Percentiles rank a stretch among this genome's conserved stretches.
These are phyloP conservation scores for Fraxinus latifolia DNA, from an alignment of 305 asterid species.

Conservation along the genomic window DNA sequence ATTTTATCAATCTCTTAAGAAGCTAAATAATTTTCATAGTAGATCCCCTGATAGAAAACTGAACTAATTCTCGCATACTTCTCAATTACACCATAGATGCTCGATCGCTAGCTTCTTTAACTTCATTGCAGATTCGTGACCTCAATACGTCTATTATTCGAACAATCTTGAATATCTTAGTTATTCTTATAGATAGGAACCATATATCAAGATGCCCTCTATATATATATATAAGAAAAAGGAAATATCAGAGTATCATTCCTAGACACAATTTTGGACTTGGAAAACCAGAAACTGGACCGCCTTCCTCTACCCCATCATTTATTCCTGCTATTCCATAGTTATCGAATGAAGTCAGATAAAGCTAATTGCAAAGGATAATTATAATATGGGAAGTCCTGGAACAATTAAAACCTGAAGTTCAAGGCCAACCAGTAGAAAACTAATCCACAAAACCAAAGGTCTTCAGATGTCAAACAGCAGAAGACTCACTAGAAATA, in stretches of 20 bases:
- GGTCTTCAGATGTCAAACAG: conserved; percentile 2
- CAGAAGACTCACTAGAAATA: neutral
- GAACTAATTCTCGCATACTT: neutral
- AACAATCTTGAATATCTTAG: neutral
- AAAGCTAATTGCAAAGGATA: conserved; percentile 8
- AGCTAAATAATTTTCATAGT: neutral
- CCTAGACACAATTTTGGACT: conserved; percentile 9
- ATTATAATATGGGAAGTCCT: neutral
- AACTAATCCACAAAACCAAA: conserved; percentile 13
- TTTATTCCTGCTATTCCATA: conserved; percentile 8
- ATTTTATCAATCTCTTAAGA: neutral
- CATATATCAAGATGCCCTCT: neutral
- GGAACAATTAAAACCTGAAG: neutral
- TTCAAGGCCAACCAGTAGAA: conserved; percentile 6
- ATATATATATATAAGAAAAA: neutral
- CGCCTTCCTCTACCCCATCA: neutral
- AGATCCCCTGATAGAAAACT: neutral
- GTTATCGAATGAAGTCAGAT: conserved; percentile 6
- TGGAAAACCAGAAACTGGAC: conserved; percentile 5
- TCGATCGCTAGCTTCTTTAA: neutral
- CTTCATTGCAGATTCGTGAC: neutral
- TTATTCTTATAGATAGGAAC: neutral
- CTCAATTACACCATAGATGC: neutral
- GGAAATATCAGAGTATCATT: neutral
- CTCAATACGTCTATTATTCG: neutral